Conservation (phyloP, 2,329 filamentous ascomycete genomes). For the Purpureocillium takamizusanense region DNA sequence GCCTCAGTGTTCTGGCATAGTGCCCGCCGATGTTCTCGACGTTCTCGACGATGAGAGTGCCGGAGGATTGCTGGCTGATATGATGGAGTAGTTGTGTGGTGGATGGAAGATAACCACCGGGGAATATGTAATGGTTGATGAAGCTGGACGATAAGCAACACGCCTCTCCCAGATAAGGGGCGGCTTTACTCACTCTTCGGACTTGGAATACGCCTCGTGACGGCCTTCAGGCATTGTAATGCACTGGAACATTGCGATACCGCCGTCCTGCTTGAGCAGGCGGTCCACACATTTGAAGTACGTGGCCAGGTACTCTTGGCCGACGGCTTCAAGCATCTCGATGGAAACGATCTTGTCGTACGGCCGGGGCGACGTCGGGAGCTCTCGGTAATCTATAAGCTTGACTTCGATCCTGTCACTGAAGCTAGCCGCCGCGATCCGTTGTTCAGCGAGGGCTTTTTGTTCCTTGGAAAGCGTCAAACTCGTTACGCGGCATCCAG, state of each 20-base stretch:
- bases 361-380: slow-evolving; percentile 40
- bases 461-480: slow-evolving; percentile 62
- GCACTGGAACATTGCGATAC: slow-evolving; percentile 64
- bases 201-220: slow-evolving; percentile 56
- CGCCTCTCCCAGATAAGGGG: too few species aligned
- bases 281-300: slow-evolving; percentile 59
- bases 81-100: slow-evolving; percentile 47
- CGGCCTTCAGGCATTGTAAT: slow-evolving; percentile 67
- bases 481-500: slow-evolving; percentile 60
- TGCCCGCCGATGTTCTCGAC: slow-evolving; percentile 68
- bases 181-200: slow-evolving; percentile 44
- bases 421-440: slow-evolving; percentile 53
- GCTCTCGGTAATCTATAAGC: slow-evolving; percentile 58
- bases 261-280: slow-evolving; percentile 55
- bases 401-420: slow-evolving; percentile 53
- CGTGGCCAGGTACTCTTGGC: slow-evolving; percentile 54
- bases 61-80: slow-evolving; percentile 50
- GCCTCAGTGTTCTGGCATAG: slow-evolving; percentile 58
- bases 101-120: slow-evolving; percentile 61
- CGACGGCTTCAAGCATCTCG: slow-evolving; percentile 71
- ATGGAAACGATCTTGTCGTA: slow-evolving; percentile 69
- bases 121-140: slow-evolving; percentile 71
- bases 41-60: slow-evolving; percentile 55
- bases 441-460: slow-evolving; percentile 55
- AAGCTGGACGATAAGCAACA: slow-evolving; percentile 36